These are phyloP conservation scores for Aspergillus niger DNA, from an alignment of 2,329 filamentous ascomycete species.

Conservation along the genomic window DNA sequence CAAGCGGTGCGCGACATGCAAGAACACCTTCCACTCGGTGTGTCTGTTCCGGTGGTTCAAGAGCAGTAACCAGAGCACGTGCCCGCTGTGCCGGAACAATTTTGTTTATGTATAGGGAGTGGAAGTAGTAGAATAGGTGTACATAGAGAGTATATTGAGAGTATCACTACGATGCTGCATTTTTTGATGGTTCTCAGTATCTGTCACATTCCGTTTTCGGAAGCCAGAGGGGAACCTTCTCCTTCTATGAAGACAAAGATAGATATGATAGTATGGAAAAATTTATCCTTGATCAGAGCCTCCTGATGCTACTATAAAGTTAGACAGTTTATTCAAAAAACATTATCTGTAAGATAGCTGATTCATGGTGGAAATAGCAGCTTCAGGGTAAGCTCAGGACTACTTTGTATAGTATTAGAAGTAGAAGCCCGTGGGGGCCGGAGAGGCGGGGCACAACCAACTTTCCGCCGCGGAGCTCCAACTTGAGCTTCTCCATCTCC, in stretches of 20 bases:
- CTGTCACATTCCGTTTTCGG: too few species aligned
- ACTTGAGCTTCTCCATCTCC: conserved; percentile 16
- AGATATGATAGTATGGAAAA: too few species aligned
- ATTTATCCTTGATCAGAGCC: too few species aligned
- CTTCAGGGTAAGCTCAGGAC: too few species aligned
- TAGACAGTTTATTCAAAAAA: too few species aligned
- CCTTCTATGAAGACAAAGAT: too few species aligned
- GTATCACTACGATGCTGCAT: not conserved
- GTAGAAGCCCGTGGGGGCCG: not conserved
- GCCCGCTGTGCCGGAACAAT: conserved; percentile 87
- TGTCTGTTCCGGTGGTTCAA: conserved; percentile 98
- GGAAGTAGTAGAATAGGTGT: not conserved
- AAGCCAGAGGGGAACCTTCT: too few species aligned
- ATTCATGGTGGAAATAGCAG: too few species aligned
- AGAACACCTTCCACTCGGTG: conserved; percentile 85
- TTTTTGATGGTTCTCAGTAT: not conserved
- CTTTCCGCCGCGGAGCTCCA: conserved; percentile 19
- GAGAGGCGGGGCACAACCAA: conserved; percentile 16
- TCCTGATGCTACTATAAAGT: too few species aligned
- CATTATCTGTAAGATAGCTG: too few species aligned
- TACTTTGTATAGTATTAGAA: too few species aligned
- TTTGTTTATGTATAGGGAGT: conserved; percentile 54
- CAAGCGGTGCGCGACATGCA: conserved; percentile 88
- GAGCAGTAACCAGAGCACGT: conserved; percentile 86
- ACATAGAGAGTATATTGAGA: not conserved